These are phyloP conservation scores for Fusarium abutilonis DNA, from an alignment of 2,329 filamentous ascomycete genomes.

Conservation along the genomic window DNA sequence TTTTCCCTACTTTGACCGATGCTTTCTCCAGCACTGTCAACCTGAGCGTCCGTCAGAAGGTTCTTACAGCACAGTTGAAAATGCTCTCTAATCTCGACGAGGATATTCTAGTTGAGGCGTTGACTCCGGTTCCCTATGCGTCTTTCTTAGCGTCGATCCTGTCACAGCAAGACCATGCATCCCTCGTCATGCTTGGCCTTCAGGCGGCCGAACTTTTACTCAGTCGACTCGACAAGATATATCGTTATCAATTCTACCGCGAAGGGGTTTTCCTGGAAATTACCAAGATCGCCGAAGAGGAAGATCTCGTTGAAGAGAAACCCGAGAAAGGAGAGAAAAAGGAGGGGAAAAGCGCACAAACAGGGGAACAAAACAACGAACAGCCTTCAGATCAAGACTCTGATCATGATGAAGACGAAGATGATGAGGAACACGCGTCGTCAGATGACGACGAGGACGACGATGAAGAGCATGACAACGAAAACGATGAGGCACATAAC, in stretches of 20 bases:
- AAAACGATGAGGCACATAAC: slow-evolving; percentile 62
- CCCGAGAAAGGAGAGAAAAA: slow-evolving; percentile 28
- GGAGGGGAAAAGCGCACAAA: slow-evolving; percentile 42
- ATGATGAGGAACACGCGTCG: slow-evolving; percentile 52
- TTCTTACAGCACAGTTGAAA: slow-evolving; percentile 93
- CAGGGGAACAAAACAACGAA: slow-evolving; percentile 45
- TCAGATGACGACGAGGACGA: slow-evolving; percentile 61
- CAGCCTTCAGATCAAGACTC: slow-evolving; percentile 47
- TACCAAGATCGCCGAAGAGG: slow-evolving; percentile 73
- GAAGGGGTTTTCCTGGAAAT: slow-evolving; percentile 97
- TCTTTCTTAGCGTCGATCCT: slow-evolving; percentile 95
- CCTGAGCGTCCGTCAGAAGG: slow-evolving; percentile 91
- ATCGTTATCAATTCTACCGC: slow-evolving; percentile 95
- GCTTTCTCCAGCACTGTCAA: slow-evolving; percentile 99
- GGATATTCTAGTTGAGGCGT: slow-evolving; percentile 82
- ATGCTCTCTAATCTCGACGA: slow-evolving; percentile 97
- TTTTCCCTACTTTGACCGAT: slow-evolving; percentile 94
- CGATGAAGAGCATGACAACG: slow-evolving; percentile 60
- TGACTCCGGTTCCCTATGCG: slow-evolving; percentile 90
- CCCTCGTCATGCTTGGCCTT: slow-evolving; percentile 84
- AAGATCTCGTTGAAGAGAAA: slow-evolving; percentile 45
- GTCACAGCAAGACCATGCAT: slow-evolving; percentile 92
- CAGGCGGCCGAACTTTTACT: slow-evolving; percentile 91
- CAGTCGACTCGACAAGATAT: slow-evolving; percentile 84
- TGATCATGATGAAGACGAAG: slow-evolving; percentile 42